Conservation (phyloP, 768 basidiomycete genomes). For the Strobilomyces echinocephalus region DNA sequence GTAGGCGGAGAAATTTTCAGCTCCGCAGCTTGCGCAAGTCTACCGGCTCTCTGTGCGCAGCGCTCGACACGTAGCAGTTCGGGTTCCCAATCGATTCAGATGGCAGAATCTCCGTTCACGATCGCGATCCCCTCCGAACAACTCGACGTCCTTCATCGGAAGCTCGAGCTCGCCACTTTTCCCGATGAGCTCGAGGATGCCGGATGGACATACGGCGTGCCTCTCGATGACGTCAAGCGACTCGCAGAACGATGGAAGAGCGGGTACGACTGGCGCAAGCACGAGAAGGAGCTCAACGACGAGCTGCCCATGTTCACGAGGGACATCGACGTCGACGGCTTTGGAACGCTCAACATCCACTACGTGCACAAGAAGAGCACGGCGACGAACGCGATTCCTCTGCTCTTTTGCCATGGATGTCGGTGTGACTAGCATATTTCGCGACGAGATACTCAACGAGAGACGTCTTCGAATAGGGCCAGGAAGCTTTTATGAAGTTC, state of each 20-base stretch:
- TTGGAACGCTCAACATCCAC: constrained; percentile 49
- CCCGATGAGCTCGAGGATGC: constrained; percentile 56
- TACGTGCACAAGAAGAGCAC: constrained; percentile 54
- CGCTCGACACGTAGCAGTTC: no score
- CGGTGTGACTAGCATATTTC: constrained; percentile 4
- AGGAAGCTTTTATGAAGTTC: constrained; percentile 35
- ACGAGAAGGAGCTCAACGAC: constrained; percentile 49
- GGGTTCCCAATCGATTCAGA: neutral
- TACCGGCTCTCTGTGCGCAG: no score
- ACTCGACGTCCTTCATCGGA: constrained; percentile 38
- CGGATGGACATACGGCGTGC: constrained; percentile 48
- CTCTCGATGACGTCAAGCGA: constrained; percentile 45
- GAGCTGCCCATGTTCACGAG: constrained; percentile 53
- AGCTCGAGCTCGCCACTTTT: constrained; percentile 44
- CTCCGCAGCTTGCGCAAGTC: no score
- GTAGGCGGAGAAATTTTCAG: no score
- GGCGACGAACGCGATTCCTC: constrained; percentile 44
- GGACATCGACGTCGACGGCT: constrained; percentile 45
- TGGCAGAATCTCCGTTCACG: constrained; percentile 34
- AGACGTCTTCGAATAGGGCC: constrained; percentile 40
- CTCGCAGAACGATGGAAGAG: constrained; percentile 47
- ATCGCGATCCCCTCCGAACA: constrained; percentile 42
- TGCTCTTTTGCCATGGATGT: constrained; percentile 63
- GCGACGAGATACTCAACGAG: neutral
- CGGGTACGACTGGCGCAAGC: constrained; percentile 52